Evolutionary conservation across 2,329 filamentous ascomycete species (phyloP), one percentile per base, ranked within the genome.

Genomic region (Ambrosiella beaveri): DNA sequence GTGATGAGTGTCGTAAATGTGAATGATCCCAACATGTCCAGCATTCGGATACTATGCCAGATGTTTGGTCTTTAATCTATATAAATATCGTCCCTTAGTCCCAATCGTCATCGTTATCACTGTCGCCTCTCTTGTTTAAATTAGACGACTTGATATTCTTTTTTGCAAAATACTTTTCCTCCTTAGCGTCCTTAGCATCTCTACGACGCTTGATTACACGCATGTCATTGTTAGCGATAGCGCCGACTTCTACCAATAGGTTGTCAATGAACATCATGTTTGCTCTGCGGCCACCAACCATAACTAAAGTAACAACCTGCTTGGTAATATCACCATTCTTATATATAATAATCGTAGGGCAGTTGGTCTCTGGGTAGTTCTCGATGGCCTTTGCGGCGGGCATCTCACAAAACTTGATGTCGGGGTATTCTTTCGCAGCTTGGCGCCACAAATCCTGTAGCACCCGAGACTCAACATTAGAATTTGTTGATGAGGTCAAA

Each of bases 361-460:
- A 95, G 69, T 98, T 98, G 59, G 80, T 79, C 65, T 97, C 93
- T 1, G 93, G 93, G 69, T 98, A 98, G 45, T 88, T 88, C 69
- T 97, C 93, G 64, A 98, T 96, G 59, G 93, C 95, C 72, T 96
- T 81, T 66, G 88, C 84, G 6, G 84, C 93, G 64, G 84, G 80
- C 64, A 98, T 97, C 72, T 97, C 88, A 69, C 91, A 97, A 71
- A 98, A 98, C 72, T 98, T 98, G 69, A 98, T 75, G 63, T 98
- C 91, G 17, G 89, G 88, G 66, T 89, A 98, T 66, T 91, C 88
- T 61, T 71, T 73, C 0, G 93, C 91, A 45, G 93, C 78, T 66
- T 89, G 82, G 40, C 84, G 77, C 90, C 91, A 98, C 17, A 96
- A 75, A 66, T 95, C 86, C 0, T 84, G 82, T 64, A 97, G 71